These are phyloP conservation scores for Carnegiea gigantea DNA, from an alignment of 179 eudicot species.

Conservation along the genomic window DNA sequence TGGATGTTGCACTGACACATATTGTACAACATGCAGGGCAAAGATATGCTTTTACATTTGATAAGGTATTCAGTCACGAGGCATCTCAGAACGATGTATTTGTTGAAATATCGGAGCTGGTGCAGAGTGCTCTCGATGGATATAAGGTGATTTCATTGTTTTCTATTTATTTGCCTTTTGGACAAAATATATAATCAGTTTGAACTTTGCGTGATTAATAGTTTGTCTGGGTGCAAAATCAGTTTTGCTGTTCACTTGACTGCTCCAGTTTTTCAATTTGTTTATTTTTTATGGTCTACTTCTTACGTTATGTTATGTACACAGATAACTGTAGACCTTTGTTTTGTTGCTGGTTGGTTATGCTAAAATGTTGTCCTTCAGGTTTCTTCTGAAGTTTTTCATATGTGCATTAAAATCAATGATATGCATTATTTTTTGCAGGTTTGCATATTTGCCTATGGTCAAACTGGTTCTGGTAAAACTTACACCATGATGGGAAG, in stretches of 20 bases:
- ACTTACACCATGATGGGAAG: conserved; percentile 90
- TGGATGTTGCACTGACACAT: background rate
- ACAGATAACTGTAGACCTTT: too few relatives aligned
- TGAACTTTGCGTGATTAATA: background rate
- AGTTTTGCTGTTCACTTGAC: background rate
- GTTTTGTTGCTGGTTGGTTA: too few relatives aligned
- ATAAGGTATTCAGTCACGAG: conserved; percentile 61
- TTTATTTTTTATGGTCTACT: background rate
- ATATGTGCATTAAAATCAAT: too few relatives aligned
- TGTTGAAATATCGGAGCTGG: conserved; percentile 73
- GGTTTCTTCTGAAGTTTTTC: too few relatives aligned
- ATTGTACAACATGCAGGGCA: conserved; percentile 47
- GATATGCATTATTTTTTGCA: conserved; percentile 11
- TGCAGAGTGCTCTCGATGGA: conserved; percentile 86
- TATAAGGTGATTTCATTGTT: conserved; percentile 51
- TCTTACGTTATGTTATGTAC: background rate
- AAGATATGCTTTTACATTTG: conserved; percentile 61
- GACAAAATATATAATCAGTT: background rate
- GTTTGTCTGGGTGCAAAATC: background rate
- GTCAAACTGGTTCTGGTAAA: conserved; percentile 84
- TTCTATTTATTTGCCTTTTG: background rate
- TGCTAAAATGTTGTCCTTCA: too few relatives aligned
- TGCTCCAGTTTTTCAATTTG: background rate
- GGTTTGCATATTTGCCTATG: conserved; percentile 87
- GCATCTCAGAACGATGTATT: conserved; percentile 71